Base-by-base conservation (phyloP, 129 eudicot species). In the Flaveria brownii region DNA sequence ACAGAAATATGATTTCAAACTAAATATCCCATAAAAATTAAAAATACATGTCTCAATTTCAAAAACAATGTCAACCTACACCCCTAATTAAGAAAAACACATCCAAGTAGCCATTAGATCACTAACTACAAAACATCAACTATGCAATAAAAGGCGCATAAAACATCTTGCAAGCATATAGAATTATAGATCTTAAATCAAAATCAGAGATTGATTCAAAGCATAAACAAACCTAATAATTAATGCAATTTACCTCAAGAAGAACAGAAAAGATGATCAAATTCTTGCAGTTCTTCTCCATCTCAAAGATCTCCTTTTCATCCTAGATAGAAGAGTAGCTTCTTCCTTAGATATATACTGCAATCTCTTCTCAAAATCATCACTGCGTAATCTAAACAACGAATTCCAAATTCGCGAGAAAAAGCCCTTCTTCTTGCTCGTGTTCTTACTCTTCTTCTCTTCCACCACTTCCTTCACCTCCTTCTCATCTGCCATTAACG, bases 281-380 rank as follows among this genome's bases (percentile, higher is more conserved):
- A n/a, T n/a, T n/a, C 22, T 20, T 20, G 22, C 22, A 20, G 22
- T 20, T 20, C 22, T 20, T 20, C 22, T 20, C 22, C 22, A 20
- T 20, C 22, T 20, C 22, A 20, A 20, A 20, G 22, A 20, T 20
- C 22, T 20, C 22, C 22, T 20, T 20, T 20, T 20, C 84, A 93
- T 84, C 71, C 97, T 87, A 75, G 91, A 69, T 43, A 94, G 71
- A 77, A 88, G 84, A 66, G 87, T 46, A 62, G 90, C 96, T 74
- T 94, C 98, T 78, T 87, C 93, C 84, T 87, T 94, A 55, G 96
- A 84, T 55, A 88, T 87, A 77, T 82, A 74, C 74, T 91, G 79
- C 83, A 94, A 71, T 72, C 98, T 89, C 81, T 88, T 87, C 80
- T 89, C 96, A 72, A 87, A 94, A 82, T 91, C 98, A 79, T 91